A percentile compares a stretch with the other conserved stretches of the same genome.
Conservation (phyloP, 805 yeast genomes). For the Kodamaea sagamina region DNA sequence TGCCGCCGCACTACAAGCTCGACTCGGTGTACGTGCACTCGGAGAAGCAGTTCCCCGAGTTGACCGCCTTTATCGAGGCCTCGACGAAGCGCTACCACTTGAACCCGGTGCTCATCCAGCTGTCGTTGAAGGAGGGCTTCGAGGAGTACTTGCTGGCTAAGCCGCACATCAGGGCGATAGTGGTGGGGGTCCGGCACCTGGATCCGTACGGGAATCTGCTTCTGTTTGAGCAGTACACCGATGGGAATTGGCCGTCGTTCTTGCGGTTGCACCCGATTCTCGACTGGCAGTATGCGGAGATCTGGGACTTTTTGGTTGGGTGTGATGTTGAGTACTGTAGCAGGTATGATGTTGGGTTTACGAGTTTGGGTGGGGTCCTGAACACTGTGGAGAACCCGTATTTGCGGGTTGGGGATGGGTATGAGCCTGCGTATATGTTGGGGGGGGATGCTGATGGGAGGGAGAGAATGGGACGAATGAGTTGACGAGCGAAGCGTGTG, state of each 20-base stretch:
- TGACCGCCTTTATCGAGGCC: constrained; percentile 61
- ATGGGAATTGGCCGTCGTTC: constrained; percentile 89
- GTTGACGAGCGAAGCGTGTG: too few relatives aligned
- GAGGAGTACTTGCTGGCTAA: constrained; percentile 54
- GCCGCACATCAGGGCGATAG: constrained; percentile 64
- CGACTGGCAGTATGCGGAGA: constrained; percentile 80
- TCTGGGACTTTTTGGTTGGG: constrained; percentile 78
- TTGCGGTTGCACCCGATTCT: constrained; percentile 83
- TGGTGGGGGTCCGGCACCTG: constrained; percentile 84
- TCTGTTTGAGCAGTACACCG: constrained; percentile 68
- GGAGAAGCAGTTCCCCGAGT: constrained; percentile 69
- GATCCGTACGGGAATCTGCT: constrained; percentile 80
- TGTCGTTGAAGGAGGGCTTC: constrained; percentile 69
- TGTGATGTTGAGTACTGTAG: constrained; percentile 67
- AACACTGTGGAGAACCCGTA: constrained; percentile 75
- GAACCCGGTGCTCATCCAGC: constrained; percentile 45
- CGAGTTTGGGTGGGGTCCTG: constrained; percentile 81
- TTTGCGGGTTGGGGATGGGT: constrained; percentile 28
- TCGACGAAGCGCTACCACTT: constrained; percentile 60
- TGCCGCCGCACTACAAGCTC: constrained; percentile 39
- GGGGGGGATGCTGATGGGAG: constrained; percentile 63
- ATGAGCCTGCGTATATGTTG: constrained; percentile 59
- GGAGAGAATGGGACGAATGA: constrained; percentile 41
- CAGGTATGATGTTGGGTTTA: constrained; percentile 81
- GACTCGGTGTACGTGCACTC: constrained; percentile 75